Evolutionary conservation across 202 grass and related monocot genomes (phyloP).

Genomic region (Carex sylvatica): DNA sequence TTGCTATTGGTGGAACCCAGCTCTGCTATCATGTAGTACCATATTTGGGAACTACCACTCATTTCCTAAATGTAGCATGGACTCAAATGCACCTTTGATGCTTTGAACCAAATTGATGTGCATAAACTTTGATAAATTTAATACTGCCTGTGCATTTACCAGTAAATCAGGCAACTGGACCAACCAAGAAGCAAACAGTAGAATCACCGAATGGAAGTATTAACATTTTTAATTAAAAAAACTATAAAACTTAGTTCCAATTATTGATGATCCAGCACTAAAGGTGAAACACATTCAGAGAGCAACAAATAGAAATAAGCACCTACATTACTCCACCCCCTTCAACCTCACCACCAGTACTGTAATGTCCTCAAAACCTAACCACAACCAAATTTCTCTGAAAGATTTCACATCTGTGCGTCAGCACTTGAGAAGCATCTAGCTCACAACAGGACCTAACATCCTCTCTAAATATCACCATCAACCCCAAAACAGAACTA

Average conservation of each 20-base stretch:
- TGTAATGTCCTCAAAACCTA: not conserved
- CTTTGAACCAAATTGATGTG: not conserved
- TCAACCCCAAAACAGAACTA: constrained; percentile 11
- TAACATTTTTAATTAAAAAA: not conserved
- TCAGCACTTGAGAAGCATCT: constrained; percentile 11
- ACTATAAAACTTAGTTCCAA: not conserved
- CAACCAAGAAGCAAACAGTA: not conserved
- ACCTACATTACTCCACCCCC: not conserved
- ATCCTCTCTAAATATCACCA: constrained; percentile 10
- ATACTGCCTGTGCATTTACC: not conserved
- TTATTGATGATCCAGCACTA: constrained; percentile 8
- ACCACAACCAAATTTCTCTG: not conserved
- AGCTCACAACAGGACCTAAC: not conserved
- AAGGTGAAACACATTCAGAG: constrained; percentile 28
- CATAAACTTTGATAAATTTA: not conserved
- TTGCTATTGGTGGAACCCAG: not conserved
- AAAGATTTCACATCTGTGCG: constrained; percentile 14
- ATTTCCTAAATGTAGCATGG: not conserved
- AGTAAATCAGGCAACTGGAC: not conserved
- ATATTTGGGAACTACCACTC: not conserved
- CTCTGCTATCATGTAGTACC: not conserved
- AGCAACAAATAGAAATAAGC: not conserved
- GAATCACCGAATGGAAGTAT: not conserved
- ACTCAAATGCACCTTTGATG: not conserved
- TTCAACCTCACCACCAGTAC: not conserved